phyloP scores from a whole-genome alignment of 768 basidiomycete species.

The Paxillus involutus region DNA sequence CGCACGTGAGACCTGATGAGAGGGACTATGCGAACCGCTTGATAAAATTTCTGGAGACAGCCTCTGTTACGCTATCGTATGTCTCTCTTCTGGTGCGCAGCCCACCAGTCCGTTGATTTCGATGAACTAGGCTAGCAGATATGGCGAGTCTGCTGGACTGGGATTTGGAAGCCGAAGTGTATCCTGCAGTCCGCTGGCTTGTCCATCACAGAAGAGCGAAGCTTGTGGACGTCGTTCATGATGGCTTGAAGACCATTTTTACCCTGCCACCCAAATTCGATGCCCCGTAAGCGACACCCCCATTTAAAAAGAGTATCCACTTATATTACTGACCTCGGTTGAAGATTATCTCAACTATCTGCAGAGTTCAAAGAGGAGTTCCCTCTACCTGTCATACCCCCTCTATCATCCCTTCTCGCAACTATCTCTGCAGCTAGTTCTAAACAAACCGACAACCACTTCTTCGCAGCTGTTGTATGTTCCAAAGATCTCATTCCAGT shows the following conservation, averaged over 20 bases:
- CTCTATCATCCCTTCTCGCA: conserved; percentile 73
- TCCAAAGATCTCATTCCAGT: conserved; percentile 63
- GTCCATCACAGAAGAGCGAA: conserved; percentile 89
- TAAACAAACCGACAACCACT: conserved; percentile 67
- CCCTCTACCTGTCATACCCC: conserved; percentile 55
- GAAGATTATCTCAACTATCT: conserved; percentile 42
- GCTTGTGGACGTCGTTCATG: conserved; percentile 83
- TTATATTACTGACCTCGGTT: conserved; percentile 1
- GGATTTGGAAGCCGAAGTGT: conserved; percentile 80
- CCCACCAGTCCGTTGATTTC: conserved; percentile 1
- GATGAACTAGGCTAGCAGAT: conserved; percentile 59
- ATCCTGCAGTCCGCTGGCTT: conserved; percentile 89
- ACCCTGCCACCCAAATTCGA: conserved; percentile 67
- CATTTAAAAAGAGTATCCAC: conserved; percentile 1
- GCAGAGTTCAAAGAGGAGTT: conserved; percentile 65
- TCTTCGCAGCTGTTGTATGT: conserved; percentile 77
- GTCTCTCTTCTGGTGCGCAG: conserved; percentile 26
- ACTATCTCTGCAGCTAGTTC: conserved; percentile 69
- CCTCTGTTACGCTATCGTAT: conserved; percentile 74
- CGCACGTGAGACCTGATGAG: conserved; percentile 64
- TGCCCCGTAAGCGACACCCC: conserved; percentile 47
- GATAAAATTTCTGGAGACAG: conserved; percentile 72
- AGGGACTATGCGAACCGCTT: conserved; percentile 67
- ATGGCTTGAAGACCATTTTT: conserved; percentile 79
- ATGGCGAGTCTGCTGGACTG: conserved; percentile 81